phyloP scores from a whole-genome alignment of 305 asterid species.

The Solanum hybrid region DNA sequence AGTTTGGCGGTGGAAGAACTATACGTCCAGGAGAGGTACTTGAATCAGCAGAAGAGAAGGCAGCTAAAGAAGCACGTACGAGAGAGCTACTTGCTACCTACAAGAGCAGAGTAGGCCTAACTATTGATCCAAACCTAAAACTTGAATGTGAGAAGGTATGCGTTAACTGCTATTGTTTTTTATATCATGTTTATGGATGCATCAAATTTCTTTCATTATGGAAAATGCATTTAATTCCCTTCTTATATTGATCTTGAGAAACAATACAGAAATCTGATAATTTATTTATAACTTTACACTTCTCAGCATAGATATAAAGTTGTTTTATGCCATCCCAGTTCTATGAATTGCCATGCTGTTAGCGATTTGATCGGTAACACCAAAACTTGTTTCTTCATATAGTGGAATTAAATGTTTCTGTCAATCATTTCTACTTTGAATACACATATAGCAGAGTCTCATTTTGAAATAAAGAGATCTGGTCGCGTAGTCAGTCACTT shows the following conservation, averaged over 20 bases:
- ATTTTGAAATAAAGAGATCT: neutral
- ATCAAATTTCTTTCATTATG: neutral
- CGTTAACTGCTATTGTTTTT: neutral
- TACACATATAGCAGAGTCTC: neutral
- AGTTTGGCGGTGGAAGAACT: constrained; percentile 93
- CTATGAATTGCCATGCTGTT: neutral
- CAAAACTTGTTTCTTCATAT: neutral
- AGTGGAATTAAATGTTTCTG: neutral
- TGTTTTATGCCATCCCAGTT: neutral
- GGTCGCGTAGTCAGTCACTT: neutral
- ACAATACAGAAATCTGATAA: neutral
- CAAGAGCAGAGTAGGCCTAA: constrained; percentile 55
- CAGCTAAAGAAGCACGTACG: constrained; percentile 67
- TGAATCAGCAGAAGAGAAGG: constrained; percentile 66
- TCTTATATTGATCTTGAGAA: neutral
- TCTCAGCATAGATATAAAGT: neutral
- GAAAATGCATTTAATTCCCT: neutral
- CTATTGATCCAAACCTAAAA: constrained; percentile 59
- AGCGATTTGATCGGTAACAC: neutral
- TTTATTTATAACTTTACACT: neutral
- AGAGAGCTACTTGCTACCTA: constrained; percentile 65
- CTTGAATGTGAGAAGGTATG: constrained; percentile 70
- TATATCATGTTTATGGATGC: neutral
- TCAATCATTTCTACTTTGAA: neutral
- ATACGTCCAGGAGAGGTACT: constrained; percentile 82